Evolutionary conservation across 495 filamentous ascomycete species (phyloP).

Genomic region (Xylaria sp.): DNA sequence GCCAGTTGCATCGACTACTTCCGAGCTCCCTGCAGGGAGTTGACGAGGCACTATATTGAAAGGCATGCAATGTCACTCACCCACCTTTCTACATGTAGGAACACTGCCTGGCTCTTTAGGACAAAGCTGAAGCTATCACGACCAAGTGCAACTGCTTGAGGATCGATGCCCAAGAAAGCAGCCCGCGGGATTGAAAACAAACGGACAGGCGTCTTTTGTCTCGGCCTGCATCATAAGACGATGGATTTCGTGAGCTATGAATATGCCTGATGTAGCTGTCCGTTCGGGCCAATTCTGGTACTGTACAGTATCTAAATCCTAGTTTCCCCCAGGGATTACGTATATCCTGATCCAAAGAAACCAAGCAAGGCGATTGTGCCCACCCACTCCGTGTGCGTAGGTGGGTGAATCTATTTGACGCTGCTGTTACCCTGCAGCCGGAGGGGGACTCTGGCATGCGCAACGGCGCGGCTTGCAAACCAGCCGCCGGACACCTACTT

Average conservation of each 20-base stretch:
- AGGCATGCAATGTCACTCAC: background rate
- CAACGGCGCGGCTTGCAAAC: conserved; percentile 20
- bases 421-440: conserved; percentile 25
- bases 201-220: background rate
- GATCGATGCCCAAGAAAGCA: background rate
- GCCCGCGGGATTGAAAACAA: conserved; percentile 1
- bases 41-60: background rate
- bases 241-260: background rate
- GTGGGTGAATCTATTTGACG: conserved; percentile 6
- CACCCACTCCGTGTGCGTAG: conserved; percentile 4
- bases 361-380: conserved; percentile 19
- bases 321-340: conserved; percentile 7
- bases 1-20: background rate
- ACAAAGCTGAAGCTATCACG: background rate
- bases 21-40: background rate
- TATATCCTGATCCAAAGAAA: conserved; percentile 23
- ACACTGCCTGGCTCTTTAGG: background rate
- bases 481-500: conserved; percentile 10
- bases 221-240: background rate
- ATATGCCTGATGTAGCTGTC: conserved; percentile 25
- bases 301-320: background rate
- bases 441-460: conserved; percentile 20
- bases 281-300: conserved; percentile 5
- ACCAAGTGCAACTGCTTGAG: background rate
- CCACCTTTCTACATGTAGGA: background rate